phyloP scores from a whole-genome alignment of 225 moss, liverwort and hornwort species.

The Marchantia polymorpha region DNA sequence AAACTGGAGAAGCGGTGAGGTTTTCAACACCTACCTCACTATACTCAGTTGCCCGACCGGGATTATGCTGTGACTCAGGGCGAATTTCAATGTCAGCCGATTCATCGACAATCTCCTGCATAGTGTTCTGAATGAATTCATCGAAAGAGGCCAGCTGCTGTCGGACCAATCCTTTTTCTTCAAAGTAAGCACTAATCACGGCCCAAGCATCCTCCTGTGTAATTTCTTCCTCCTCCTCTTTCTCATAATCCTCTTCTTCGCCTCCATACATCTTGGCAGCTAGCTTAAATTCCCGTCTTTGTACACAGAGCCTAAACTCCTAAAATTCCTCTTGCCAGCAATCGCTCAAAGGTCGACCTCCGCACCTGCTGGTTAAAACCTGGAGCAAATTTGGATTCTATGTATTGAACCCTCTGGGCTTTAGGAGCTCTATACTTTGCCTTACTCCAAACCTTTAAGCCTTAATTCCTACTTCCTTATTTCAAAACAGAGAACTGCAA shows the following conservation, averaged over 20 bases:
- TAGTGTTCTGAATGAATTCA: conserved; percentile 99
- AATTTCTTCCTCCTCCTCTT: conserved; percentile 89
- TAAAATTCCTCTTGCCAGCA: no score
- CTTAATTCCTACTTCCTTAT: no score
- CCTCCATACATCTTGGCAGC: conserved; percentile 72
- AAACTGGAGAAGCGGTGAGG: background rate
- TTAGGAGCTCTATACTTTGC: no score
- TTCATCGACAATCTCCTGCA: conserved; percentile 99
- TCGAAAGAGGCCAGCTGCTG: conserved; percentile 99
- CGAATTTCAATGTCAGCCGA: conserved; percentile 98
- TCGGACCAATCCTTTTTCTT: conserved; percentile 96
- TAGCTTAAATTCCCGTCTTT: background rate
- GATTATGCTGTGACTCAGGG: conserved; percentile 98
- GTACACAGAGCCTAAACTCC: background rate
- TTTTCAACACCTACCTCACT: conserved; percentile 55
- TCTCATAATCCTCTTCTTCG: conserved; percentile 75
- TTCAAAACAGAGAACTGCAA: no score
- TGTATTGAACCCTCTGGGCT: no score
- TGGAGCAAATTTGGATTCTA: no score
- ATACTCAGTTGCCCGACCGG: conserved; percentile 74
- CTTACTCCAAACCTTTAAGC: no score
- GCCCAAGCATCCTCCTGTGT: conserved; percentile 99
- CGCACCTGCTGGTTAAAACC: no score
- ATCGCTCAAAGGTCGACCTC: no score
- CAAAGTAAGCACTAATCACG: conserved; percentile 97